phyloP scores from a whole-genome alignment of 306 rosid species.

The Cercis canadensis region DNA sequence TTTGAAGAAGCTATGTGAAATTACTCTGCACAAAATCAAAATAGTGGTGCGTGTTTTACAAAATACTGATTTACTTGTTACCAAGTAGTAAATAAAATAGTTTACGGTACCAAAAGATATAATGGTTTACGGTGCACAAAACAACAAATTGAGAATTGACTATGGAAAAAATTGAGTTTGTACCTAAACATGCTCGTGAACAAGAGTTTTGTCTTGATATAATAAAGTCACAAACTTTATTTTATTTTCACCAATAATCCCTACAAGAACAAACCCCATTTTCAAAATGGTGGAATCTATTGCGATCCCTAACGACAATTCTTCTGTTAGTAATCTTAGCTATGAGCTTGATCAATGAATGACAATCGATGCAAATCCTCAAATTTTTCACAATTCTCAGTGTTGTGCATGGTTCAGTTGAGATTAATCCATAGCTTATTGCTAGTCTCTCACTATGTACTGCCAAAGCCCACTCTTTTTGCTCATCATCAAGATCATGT shows the following conservation, averaged over 20 bases:
- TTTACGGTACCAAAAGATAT: too few relatives aligned
- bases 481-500: slow-evolving; percentile 48
- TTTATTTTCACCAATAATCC: slow-evolving; percentile 48
- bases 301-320: slow-evolving; percentile 59
- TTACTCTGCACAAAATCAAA: too few relatives aligned
- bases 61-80: too few relatives aligned
- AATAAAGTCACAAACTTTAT: background rate
- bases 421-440: slow-evolving; percentile 52
- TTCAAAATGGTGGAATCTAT: slow-evolving; percentile 62
- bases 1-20: too few relatives aligned
- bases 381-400: slow-evolving; percentile 49
- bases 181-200: too few relatives aligned
- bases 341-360: slow-evolving; percentile 52
- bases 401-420: slow-evolving; percentile 42
- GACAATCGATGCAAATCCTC: slow-evolving; percentile 55
- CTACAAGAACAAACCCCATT: slow-evolving; percentile 54
- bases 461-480: slow-evolving; percentile 51
- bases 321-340: slow-evolving; percentile 45
- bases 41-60: too few relatives aligned
- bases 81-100: too few relatives aligned
- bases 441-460: slow-evolving; percentile 64
- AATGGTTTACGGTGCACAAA: too few relatives aligned
- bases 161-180: too few relatives aligned
- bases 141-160: too few relatives aligned
- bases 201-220: background rate